These are phyloP conservation scores for Ziziphus jujuba DNA, from an alignment of 306 rosid genomes.

Conservation along the genomic window DNA sequence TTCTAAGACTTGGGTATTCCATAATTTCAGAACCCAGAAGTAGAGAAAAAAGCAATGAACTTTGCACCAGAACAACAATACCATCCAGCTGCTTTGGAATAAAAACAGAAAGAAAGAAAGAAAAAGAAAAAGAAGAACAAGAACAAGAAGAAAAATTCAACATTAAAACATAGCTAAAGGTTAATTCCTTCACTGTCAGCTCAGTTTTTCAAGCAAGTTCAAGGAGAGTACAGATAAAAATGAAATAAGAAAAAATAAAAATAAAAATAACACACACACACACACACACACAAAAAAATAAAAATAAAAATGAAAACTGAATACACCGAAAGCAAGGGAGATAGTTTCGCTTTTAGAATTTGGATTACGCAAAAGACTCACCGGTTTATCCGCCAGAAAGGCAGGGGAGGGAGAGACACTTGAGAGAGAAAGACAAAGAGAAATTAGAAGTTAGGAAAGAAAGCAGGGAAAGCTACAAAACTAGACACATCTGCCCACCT, in stretches of 20 bases:
- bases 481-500: slow-evolving; percentile 45
- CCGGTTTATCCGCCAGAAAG: slow-evolving; percentile 61
- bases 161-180: not conserved
- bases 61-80: not conserved
- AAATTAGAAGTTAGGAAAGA: not conserved
- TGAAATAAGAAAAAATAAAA: not conserved
- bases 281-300: not conserved
- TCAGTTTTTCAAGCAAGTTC: not conserved
- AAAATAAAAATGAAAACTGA: slow-evolving; percentile 3
- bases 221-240: slow-evolving; percentile 1
- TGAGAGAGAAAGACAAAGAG: not conserved
- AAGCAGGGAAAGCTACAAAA: slow-evolving; percentile 28
- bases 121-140: too few species aligned
- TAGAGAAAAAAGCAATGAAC: slow-evolving; percentile 2
- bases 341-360: slow-evolving; percentile 20
- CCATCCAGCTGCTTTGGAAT: not conserved
- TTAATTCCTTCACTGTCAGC: too few species aligned
- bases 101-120: too few species aligned
- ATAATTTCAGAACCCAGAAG: slow-evolving; percentile 8
- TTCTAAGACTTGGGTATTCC: not conserved
- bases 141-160: not conserved
- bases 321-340: slow-evolving; percentile 38
- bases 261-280: not conserved
- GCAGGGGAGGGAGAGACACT: slow-evolving; percentile 34
- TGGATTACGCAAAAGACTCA: slow-evolving; percentile 48